These are phyloP conservation scores for Monosporascus ibericus DNA, from an alignment of 2,329 filamentous ascomycete species.

Conservation along the genomic window DNA sequence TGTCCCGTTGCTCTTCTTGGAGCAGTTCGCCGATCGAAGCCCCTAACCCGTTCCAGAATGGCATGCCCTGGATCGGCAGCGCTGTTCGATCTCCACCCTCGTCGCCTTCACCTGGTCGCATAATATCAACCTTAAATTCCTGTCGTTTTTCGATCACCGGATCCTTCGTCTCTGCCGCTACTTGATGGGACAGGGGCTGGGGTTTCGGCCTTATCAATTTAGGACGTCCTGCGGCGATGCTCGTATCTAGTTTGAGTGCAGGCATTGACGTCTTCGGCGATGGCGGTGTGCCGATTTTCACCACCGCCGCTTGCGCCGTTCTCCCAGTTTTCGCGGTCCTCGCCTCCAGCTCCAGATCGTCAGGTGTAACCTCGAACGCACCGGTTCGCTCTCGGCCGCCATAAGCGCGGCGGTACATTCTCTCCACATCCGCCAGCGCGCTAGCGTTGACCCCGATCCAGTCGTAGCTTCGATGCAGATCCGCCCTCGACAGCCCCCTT, in stretches of 20 bases:
- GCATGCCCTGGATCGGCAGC: constrained; percentile 18
- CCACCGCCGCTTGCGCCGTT: not conserved
- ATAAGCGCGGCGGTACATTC: constrained; percentile 51
- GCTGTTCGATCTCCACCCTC: constrained; percentile 24
- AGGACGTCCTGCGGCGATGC: constrained; percentile 12
- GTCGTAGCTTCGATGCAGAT: constrained; percentile 49
- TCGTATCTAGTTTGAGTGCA: constrained; percentile 21
- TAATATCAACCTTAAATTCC: constrained; percentile 1
- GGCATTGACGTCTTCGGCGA: constrained; percentile 14
- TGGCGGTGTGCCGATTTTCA: constrained; percentile 5
- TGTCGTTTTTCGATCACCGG: constrained; percentile 4
- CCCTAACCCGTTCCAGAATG: constrained; percentile 14
- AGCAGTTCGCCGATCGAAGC: constrained; percentile 41
- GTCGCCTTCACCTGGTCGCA: constrained; percentile 29
- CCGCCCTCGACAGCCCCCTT: constrained; percentile 40
- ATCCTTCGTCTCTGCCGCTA: not conserved
- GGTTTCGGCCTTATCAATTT: constrained; percentile 16
- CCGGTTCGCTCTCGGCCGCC: constrained; percentile 40
- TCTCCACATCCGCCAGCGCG: constrained; percentile 48
- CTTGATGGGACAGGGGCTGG: constrained; percentile 3
- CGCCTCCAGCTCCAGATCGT: constrained; percentile 18
- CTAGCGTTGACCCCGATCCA: constrained; percentile 47
- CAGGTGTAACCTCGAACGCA: constrained; percentile 36
- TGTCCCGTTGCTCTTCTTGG: constrained; percentile 9
- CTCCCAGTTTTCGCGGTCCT: not conserved